Evolutionary conservation across 176 grass and related monocot genomes (phyloP).

Genomic region (Thinopyrum elongatum): DNA sequence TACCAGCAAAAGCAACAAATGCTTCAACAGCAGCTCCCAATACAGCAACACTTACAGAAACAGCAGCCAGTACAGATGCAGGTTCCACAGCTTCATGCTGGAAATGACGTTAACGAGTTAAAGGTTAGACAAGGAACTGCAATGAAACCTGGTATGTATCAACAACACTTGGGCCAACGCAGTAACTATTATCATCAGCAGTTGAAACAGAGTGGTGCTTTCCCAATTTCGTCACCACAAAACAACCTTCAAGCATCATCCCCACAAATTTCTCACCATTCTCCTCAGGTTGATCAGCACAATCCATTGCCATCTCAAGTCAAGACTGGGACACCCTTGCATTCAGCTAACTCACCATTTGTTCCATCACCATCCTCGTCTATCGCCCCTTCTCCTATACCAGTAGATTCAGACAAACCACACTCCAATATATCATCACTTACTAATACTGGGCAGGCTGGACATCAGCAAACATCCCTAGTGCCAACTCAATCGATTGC

Average conservation of each 20-base stretch:
- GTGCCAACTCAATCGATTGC: conserved; percentile 61
- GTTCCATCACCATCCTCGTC: conserved; percentile 85
- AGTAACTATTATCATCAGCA: conserved; percentile 71
- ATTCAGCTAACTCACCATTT: conserved; percentile 78
- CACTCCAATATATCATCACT: conserved; percentile 63
- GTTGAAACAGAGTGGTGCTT: conserved; percentile 53
- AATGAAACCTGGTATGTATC: conserved; percentile 80
- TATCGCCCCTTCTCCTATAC: conserved; percentile 77
- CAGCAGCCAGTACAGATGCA: conserved; percentile 65
- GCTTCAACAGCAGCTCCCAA: conserved; percentile 49
- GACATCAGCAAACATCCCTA: conserved; percentile 56
- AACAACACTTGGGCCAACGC: conserved; percentile 56
- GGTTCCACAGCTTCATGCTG: conserved; percentile 59
- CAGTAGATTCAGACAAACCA: conserved; percentile 71
- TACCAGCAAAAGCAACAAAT: conserved; percentile 61
- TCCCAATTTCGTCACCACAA: conserved; percentile 93
- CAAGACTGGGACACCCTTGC: conserved; percentile 81
- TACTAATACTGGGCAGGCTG: conserved; percentile 53
- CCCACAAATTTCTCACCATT: conserved; percentile 90
- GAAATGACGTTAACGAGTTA: conserved; percentile 61
- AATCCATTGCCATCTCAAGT: conserved; percentile 70
- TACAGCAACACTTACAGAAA: conserved; percentile 64
- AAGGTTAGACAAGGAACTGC: conserved; percentile 74
- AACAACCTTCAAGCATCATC: conserved; percentile 93
- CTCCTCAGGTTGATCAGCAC: conserved; percentile 91